Base-by-base conservation (phyloP, 1,284 basidiomycete genomes). In the Sanghuangporus baumii region DNA sequence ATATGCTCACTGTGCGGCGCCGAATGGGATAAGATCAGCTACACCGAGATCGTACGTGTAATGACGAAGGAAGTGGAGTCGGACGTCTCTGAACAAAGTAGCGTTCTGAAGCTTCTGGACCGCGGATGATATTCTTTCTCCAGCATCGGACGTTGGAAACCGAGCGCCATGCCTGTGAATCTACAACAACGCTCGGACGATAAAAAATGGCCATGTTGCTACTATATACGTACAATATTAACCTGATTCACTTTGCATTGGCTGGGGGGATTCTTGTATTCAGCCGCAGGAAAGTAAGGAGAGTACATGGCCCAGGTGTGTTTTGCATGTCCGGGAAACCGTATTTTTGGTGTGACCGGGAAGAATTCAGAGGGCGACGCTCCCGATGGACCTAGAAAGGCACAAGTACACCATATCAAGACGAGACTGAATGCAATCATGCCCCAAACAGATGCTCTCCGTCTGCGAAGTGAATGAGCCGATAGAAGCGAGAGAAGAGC, bases 121-220 rank as follows among this genome's bases (percentile, higher is more conserved):
- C 0, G 87, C 81, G 0, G 71, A 62, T 40, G 18, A 93, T 87
- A 2, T 68, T 67, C 12, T 69, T 69, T 0, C 78, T 72, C 0
- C 85, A 79, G 6, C 76, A 3, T 75, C 75, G 0, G 72, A 69
- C 0, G 92, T 93, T 0, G 93, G 94, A 67, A 82, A 94, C 37
- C 94, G 82, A 1, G 90, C 86, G 0, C 91, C 91, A 69, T 96
- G 94, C 7, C 93, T 79, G 74, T 95, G 88, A 18, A 96, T 74
- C 92, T 94, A 65, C 68, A 66, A 37, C 6, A 23, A 14, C 69
- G 65, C 60, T 65, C 67, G 12, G 60, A 23, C 31, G 20, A 26
- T 11, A n/a, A 50, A n/a, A 23, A 14, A 9, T 51, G 12, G 50
- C 9, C 9, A 46, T 57, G 59, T 67, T 50, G 59, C 34, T 7